Percentiles rank a stretch among this genome's conserved stretches.
Conservation (phyloP, 805 yeast genomes). For the Monosporozyma servazzii region DNA sequence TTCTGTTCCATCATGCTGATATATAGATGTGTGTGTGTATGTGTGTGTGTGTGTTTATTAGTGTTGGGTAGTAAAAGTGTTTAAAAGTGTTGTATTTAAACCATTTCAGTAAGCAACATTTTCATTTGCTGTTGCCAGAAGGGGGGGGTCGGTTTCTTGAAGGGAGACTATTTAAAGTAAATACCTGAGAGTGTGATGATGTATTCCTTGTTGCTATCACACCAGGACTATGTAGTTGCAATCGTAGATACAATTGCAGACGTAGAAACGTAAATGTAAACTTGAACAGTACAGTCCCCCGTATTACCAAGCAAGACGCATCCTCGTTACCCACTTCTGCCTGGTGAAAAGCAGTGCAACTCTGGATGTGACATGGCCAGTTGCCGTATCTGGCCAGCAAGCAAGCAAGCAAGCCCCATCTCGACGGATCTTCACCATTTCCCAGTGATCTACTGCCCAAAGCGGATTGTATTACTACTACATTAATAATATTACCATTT, state of each 20-base stretch:
- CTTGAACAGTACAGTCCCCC: too few relatives aligned
- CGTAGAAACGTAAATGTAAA: too few relatives aligned
- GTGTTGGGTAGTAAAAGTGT: neutral
- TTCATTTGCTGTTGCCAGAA: neutral
- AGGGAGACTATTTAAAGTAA: neutral
- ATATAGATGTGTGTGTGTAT: neutral
- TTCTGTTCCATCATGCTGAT: neutral
- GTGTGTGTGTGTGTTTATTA: neutral
- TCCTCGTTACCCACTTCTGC: too few relatives aligned
- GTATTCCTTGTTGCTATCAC: too few relatives aligned
- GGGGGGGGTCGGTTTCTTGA: neutral
- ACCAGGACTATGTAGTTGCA: too few relatives aligned
- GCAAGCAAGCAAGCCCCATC: neutral
- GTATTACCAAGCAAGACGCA: too few relatives aligned
- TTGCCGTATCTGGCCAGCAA: too few relatives aligned
- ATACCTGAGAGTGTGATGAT: neutral
- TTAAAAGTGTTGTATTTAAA: neutral
- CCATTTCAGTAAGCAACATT: neutral
- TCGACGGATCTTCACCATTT: neutral
- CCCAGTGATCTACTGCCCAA: neutral
- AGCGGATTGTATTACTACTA: neutral
- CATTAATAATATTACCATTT: neutral
- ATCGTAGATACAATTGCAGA: too few relatives aligned
- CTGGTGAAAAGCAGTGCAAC: too few relatives aligned
- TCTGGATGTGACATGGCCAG: too few relatives aligned